Conservation (phyloP, 139 green algal genomes). For the Desmodesmus armatus region DNA sequence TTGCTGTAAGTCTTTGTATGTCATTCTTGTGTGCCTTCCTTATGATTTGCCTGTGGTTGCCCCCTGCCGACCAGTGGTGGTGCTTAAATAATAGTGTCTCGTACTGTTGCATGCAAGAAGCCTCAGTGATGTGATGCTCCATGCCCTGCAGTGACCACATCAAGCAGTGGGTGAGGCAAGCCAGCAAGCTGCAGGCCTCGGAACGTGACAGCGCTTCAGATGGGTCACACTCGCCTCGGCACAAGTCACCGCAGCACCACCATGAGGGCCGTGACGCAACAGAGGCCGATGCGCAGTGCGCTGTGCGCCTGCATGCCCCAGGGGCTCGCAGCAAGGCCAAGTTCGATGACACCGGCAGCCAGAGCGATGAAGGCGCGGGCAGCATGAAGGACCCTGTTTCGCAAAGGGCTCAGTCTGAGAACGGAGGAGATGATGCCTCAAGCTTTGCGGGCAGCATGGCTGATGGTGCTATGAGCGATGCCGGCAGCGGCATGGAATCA, state of each 20-base stretch:
- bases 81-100: too few species aligned
- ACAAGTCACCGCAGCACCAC: neutral
- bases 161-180: neutral
- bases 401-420: too few species aligned
- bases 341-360: neutral
- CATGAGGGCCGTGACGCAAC: neutral
- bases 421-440: neutral
- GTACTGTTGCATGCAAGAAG: too few species aligned
- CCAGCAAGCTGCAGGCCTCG: neutral
- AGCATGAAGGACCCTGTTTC: too few species aligned
- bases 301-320: too few species aligned
- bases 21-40: too few species aligned
- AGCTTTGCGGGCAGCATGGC: neutral
- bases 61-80: too few species aligned
- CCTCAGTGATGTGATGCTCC: too few species aligned
- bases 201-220: neutral
- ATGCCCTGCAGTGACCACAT: constrained; percentile 11
- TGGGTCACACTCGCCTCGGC: neutral
- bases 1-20: too few species aligned
- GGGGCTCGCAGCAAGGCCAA: neutral
- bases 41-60: too few species aligned
- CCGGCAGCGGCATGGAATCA: neutral
- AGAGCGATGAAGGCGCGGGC: too few species aligned
- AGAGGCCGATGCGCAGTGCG: neutral
- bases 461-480: neutral